Evolutionary conservation across 805 yeast species (phyloP).

Genomic region (Suhomyces sp.): DNA sequence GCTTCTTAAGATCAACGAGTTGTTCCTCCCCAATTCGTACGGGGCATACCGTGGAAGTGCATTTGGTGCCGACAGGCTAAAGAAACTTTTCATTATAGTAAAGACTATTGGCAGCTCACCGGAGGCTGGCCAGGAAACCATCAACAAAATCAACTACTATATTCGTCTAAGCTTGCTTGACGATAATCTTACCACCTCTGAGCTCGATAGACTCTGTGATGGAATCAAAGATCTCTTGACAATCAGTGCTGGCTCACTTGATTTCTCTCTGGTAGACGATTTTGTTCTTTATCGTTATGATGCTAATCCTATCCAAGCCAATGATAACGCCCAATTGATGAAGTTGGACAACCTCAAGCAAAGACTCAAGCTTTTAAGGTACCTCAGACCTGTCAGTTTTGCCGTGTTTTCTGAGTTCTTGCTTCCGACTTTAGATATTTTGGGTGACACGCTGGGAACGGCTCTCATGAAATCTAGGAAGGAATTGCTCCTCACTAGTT

Average conservation of each 20-base stretch:
- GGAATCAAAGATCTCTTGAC: slow-evolving; percentile 10
- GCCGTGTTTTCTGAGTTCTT: slow-evolving; percentile 1
- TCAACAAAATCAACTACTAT: slow-evolving; percentile 16
- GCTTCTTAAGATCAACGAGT: slow-evolving; percentile 1
- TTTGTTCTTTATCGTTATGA: slow-evolving; percentile 9
- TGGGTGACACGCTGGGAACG: neutral
- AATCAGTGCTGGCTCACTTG: slow-evolving; percentile 8
- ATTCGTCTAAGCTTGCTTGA: slow-evolving; percentile 16
- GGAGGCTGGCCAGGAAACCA: neutral
- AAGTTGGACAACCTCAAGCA: neutral
- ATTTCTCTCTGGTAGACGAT: slow-evolving; percentile 18
- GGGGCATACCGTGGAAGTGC: neutral
- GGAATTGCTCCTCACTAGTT: neutral
- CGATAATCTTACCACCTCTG: slow-evolving; percentile 12
- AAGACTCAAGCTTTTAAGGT: slow-evolving; percentile 3
- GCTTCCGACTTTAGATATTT: neutral
- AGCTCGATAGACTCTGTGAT: slow-evolving; percentile 10
- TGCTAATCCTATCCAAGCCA: neutral
- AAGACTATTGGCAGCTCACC: neutral
- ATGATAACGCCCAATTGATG: neutral
- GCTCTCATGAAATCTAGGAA: neutral
- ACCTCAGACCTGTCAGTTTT: neutral
- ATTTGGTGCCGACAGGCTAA: neutral
- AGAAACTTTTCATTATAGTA: neutral
- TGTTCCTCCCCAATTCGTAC: neutral